Percentiles rank a stretch among this genome's conserved stretches.
Evolutionary conservation across 2,329 filamentous ascomycete species (phyloP).

Genomic region (Fusarium brevicatenulatum): DNA sequence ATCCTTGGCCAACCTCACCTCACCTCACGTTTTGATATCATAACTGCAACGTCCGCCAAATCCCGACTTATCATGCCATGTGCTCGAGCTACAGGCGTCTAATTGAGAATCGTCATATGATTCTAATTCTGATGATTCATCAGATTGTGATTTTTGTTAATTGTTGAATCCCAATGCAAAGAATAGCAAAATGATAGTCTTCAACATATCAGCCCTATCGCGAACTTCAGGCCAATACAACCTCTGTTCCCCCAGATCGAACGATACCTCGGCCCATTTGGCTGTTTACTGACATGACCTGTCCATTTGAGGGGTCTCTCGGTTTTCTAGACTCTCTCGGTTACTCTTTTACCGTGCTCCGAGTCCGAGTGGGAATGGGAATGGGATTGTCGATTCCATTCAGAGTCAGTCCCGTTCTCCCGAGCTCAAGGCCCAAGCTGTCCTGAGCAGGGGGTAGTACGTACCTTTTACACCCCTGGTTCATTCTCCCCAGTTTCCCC

Average conservation of each 20-base stretch:
- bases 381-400: conserved; percentile 6
- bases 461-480: conserved; percentile 21
- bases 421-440: conserved; percentile 2
- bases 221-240: conserved; percentile 15
- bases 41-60: conserved; percentile 4
- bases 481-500: conserved; percentile 41
- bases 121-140: neutral
- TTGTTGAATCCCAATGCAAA: conserved; percentile 24
- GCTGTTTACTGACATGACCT: conserved; percentile 27
- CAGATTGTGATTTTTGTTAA: neutral
- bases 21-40: conserved; percentile 11
- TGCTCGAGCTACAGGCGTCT: neutral
- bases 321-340: conserved; percentile 5
- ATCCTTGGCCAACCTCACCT: conserved; percentile 4
- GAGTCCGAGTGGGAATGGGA: neutral
- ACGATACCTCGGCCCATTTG: conserved; percentile 41
- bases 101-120: conserved; percentile 9
- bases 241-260: conserved; percentile 25
- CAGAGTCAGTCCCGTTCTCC: conserved; percentile 27
- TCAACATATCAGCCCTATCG: conserved; percentile 32
- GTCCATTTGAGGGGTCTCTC: neutral
- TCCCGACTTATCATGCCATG: conserved; percentile 30
- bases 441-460: conserved; percentile 9
- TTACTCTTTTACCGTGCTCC: neutral
- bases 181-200: neutral